phyloP scores from a whole-genome alignment of 345 rosid species.

The Aquilaria sinensis region DNA sequence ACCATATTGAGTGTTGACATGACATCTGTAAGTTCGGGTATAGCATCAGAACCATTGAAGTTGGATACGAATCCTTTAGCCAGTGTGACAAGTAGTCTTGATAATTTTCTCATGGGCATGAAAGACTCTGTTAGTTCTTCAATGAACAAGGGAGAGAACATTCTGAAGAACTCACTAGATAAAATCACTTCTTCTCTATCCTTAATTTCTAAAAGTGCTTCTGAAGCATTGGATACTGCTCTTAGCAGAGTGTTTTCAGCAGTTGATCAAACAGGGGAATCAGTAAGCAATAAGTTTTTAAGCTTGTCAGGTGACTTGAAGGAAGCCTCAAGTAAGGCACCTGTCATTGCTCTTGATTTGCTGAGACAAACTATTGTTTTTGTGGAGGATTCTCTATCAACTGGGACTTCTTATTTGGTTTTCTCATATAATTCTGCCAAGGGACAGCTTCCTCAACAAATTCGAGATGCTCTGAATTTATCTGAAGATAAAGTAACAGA shows the following conservation, averaged over 20 bases:
- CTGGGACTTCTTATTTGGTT: slow-evolving; percentile 61
- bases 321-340: slow-evolving; percentile 53
- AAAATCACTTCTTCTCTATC: slow-evolving; percentile 45
- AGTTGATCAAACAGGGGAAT: slow-evolving; percentile 49
- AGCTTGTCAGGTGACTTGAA: slow-evolving; percentile 46
- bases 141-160: slow-evolving; percentile 45
- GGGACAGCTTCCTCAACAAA: slow-evolving; percentile 66
- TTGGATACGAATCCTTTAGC: slow-evolving; percentile 32
- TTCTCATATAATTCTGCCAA: slow-evolving; percentile 68
- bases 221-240: slow-evolving; percentile 51
- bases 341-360: slow-evolving; percentile 44
- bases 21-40: slow-evolving; percentile 29
- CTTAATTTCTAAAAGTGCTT: slow-evolving; percentile 50
- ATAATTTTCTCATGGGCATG: slow-evolving; percentile 41
- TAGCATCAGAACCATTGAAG: slow-evolving; percentile 27
- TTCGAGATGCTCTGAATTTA: slow-evolving; percentile 43
- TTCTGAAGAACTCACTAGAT: slow-evolving; percentile 51
- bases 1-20: slow-evolving; percentile 24
- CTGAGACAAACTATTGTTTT: slow-evolving; percentile 55
- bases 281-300: slow-evolving; percentile 39
- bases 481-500: slow-evolving; percentile 61
- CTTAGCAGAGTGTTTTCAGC: slow-evolving; percentile 36
- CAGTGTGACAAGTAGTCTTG: slow-evolving; percentile 36
- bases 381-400: slow-evolving; percentile 54
- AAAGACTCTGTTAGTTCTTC: slow-evolving; percentile 45